Conservation (phyloP, 305 asterid genomes). For the Plantago coronopus region DNA sequence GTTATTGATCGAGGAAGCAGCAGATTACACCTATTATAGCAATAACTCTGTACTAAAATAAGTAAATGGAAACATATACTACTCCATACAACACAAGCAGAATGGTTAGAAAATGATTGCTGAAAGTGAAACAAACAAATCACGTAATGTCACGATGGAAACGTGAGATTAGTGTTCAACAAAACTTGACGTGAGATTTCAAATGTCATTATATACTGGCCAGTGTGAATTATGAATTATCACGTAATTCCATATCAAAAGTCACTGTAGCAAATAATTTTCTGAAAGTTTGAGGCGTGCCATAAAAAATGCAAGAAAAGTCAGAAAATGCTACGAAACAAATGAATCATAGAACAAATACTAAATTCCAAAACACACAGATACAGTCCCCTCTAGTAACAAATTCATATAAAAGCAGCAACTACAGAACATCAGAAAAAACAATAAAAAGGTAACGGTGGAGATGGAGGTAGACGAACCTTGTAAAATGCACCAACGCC, state of each 20-base stretch:
- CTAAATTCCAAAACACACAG: not conserved
- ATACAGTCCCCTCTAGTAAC: too few relatives aligned
- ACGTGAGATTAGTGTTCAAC: too few relatives aligned
- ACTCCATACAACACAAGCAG: not conserved
- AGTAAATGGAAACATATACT: not conserved
- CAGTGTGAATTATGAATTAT: too few relatives aligned
- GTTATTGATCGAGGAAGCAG: not conserved
- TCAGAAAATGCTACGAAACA: too few relatives aligned
- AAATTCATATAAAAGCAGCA: not conserved
- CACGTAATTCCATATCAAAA: too few relatives aligned
- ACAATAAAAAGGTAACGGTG: not conserved
- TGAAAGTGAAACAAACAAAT: too few relatives aligned
- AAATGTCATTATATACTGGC: too few relatives aligned
- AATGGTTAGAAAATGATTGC: too few relatives aligned
- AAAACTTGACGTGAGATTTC: too few relatives aligned
- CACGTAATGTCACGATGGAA: too few relatives aligned
- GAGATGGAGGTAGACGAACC: conserved; percentile 35
- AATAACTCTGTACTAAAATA: not conserved
- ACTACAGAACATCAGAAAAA: not conserved
- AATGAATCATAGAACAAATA: not conserved
- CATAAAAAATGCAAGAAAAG: not conserved
- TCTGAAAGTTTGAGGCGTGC: too few relatives aligned
- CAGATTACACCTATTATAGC: not conserved
- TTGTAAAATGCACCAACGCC: conserved; percentile 83
- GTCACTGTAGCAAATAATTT: too few relatives aligned